These are phyloP conservation scores for Aspergillus caelatus DNA, from an alignment of 2,329 filamentous ascomycete species.

Conservation along the genomic window DNA sequence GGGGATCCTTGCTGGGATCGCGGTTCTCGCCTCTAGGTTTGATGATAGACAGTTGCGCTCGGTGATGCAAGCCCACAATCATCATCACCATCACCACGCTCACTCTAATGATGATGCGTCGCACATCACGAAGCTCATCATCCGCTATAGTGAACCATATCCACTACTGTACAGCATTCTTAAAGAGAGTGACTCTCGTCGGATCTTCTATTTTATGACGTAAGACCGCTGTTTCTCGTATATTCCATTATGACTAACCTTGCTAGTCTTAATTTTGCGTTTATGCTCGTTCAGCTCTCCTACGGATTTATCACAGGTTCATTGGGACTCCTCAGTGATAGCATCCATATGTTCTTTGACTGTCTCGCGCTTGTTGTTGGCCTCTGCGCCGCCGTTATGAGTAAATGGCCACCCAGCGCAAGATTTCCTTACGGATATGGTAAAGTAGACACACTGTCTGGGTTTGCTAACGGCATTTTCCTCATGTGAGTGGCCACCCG, in stretches of 20 bases:
- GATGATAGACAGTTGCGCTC: conserved; percentile 35
- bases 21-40: conserved; percentile 36
- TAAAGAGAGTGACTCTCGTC: conserved; percentile 85
- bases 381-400: conserved; percentile 87
- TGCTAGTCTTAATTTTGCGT: conserved; percentile 81
- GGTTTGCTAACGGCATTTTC: conserved; percentile 95
- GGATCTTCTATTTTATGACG: conserved; percentile 97
- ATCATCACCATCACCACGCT: conserved; percentile 35
- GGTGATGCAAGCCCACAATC: conserved; percentile 34
- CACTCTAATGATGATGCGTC: conserved; percentile 57
- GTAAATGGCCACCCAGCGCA: conserved; percentile 90
- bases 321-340: conserved; percentile 91
- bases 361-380: conserved; percentile 91
- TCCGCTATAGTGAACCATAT: conserved; percentile 70
- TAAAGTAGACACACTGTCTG: conserved; percentile 94
- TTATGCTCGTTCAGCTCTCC: conserved; percentile 92
- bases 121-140: conserved; percentile 69
- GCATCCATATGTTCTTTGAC: conserved; percentile 99
- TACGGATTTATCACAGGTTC: conserved; percentile 95
- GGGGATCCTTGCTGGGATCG: conserved; percentile 29
- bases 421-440: conserved; percentile 94
- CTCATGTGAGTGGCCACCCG: conserved; percentile 65
- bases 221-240: conserved; percentile 48
- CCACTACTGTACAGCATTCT: conserved; percentile 85
- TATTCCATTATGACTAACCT: conserved; percentile 20